Percentiles rank a stretch among this genome's conserved stretches.
phyloP scores from a whole-genome alignment of 2,329 filamentous ascomycete species.

The Penicillium sp. region DNA sequence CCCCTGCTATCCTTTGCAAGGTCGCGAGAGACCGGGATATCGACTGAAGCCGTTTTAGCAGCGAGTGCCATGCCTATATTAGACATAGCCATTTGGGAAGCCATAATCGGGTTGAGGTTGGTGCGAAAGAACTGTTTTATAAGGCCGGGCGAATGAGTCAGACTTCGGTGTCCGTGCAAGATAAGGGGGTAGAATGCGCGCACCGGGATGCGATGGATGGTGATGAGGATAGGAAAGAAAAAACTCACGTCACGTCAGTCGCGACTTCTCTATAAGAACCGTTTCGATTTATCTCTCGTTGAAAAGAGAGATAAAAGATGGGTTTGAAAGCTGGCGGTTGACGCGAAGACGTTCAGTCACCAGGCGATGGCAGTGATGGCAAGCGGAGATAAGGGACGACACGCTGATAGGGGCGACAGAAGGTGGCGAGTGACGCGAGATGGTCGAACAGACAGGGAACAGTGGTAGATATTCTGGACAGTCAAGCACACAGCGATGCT shows the following conservation, averaged over 20 bases:
- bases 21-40: conserved; percentile 45
- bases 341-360: neutral
- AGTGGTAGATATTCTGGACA: neutral
- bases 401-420: neutral
- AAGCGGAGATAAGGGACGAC: neutral
- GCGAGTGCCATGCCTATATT: conserved; percentile 49
- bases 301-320: conserved; percentile 2
- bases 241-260: conserved; percentile 14
- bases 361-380: neutral
- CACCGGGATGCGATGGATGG: neutral
- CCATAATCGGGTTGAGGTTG: conserved; percentile 34
- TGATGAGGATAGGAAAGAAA: conserved; percentile 1
- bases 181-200: conserved; percentile 10
- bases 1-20: conserved; percentile 28
- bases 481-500: neutral
- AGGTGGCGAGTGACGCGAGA: neutral
- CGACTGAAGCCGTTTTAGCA: conserved; percentile 48
- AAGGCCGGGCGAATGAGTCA: conserved; percentile 11
- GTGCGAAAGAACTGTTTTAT: conserved; percentile 10
- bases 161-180: conserved; percentile 11
- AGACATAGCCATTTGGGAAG: conserved; percentile 38
- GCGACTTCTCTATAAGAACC: conserved; percentile 9
- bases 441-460: neutral
- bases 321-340: neutral
- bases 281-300: conserved; percentile 3